Evolutionary conservation across 345 rosid species (phyloP), one percentile per base, ranked within the genome.

Genomic region (Populus alba): DNA sequence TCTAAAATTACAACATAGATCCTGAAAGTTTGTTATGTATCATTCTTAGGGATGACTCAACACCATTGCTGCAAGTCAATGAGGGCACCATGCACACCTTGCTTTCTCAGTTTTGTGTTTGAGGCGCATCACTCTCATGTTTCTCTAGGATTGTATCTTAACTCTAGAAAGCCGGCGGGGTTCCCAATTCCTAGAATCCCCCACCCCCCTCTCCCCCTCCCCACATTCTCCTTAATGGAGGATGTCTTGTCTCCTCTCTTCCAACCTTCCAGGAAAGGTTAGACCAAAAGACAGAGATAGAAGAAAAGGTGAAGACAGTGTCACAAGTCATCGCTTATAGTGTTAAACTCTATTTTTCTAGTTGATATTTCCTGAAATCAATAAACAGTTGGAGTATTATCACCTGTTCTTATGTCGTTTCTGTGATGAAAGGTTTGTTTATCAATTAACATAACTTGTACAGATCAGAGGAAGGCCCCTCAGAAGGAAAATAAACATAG

Each of bases 401-500:
- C 1, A 25, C 31, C 8, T 25, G n/a, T 3, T 29, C 10, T 49
- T 18, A 31, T 73, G 66, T 62, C 33, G 29, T 29, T 31, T 41
- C 38, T 62, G 27, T 23, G 38, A 8, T 55, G 33, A 11, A 68
- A 8, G 17, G 43, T 70, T 47, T 62, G 6, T 59, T 51, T 68
- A 66, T 72, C 23, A 61, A 38, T 81, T 75, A 7, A 68, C 49
- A 43, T 11, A 43, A 43, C 27, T 71, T 80, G 68, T 55, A 13
- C 89, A 94, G 97, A 92, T 17, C 79, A 77, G 51, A 86, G 53
- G 82, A 90, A 84, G 77, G 90, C 90, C 27, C 98, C 98, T n/a
- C 27, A 73, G 6, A 94, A 94, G 86, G 82, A 87, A 78, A 89
- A 89, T 27, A 90, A 86, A 66, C 98, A 92, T 75, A 88, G 98